Evolutionary conservation across 2,329 filamentous ascomycete genomes (phyloP), one percentile per base, ranked within the genome.

Genomic region (Microcyclospora pomicola): DNA sequence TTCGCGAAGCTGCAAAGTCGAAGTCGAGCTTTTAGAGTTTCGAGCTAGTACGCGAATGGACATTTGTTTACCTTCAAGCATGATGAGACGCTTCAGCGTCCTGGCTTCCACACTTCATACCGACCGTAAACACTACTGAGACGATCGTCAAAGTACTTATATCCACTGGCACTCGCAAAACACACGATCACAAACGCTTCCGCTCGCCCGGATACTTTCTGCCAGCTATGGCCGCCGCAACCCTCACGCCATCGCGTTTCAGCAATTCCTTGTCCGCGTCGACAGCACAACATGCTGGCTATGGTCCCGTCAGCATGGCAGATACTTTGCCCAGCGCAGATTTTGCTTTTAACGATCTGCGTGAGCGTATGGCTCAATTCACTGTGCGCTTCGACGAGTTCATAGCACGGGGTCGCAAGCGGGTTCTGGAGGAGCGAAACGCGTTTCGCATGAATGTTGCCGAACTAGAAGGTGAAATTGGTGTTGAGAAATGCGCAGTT

Each of bases 321-420:
- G 81, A 86, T 58, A 75, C 76, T 35, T 75, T 98, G 7, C 91
- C 91, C 28, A 83, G 73, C 58, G 82, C 93, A 60, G 86, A 94
- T 62, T 96, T 98, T 60, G 86, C 86, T 41, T 96, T 96, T 60
- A 87, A 96, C 52, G 85, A 95, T 50, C 65, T 98, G 56, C 87
- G 88, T 62, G 85, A 88, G 54, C 82, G 86, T 62, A 96, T 98
- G 91, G 73, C 80, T 38, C 84, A 82, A 46, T 98, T 98, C 59
- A 95, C 82, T 0, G 72, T 76, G 7, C 81, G 77, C 50, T 98
- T 98, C 52, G 91, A 98, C 57, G 77, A 79, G 0, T 96, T 95
- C 51, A 95, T 98, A 46, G 88, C 94, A 55, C 78, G 83, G 46
- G 86, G 87, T 0, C 74, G 88, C 35, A 92, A 92, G 61, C 76